A percentile compares a stretch with the other conserved stretches of the same genome.
phyloP scores from a whole-genome alignment of 176 grass and related monocot genomes.

The Tillandsia leiboldiana region DNA sequence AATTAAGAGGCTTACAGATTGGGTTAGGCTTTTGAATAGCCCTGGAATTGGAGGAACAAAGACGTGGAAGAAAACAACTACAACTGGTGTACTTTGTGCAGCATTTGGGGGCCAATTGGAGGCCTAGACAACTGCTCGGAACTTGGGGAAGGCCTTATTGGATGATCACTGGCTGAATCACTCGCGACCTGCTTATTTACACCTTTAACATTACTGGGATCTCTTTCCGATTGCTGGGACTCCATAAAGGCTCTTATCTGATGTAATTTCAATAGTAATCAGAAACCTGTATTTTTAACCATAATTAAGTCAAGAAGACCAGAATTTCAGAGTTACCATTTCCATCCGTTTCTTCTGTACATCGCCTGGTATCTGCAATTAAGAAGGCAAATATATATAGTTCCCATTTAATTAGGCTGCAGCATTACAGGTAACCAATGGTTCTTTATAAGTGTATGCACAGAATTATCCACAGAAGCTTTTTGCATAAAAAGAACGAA shows the following conservation, averaged over 20 bases:
- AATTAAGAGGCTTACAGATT: background rate
- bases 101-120: slow-evolving; percentile 13
- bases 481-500: background rate
- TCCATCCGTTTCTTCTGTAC: slow-evolving; percentile 15
- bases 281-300: background rate
- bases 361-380: slow-evolving; percentile 15
- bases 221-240: slow-evolving; percentile 40
- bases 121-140: slow-evolving; percentile 41
- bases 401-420: too few species aligned
- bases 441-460: background rate
- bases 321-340: slow-evolving; percentile 4
- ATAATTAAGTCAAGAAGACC: background rate
- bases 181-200: slow-evolving; percentile 32
- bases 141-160: slow-evolving; percentile 33
- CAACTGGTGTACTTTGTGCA: slow-evolving; percentile 47
- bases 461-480: background rate
- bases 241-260: slow-evolving; percentile 49
- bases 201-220: slow-evolving; percentile 29
- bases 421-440: too few species aligned
- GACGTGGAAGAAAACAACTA: slow-evolving; percentile 9
- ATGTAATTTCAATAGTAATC: slow-evolving; percentile 13
- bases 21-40: background rate
- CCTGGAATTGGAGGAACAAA: background rate
- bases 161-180: slow-evolving; percentile 35
- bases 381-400: background rate